A percentile compares a stretch with the other conserved stretches of the same genome.
phyloP scores from a whole-genome alignment of 1,284 basidiomycete genomes.

The Butyriboletus appendiculatus region DNA sequence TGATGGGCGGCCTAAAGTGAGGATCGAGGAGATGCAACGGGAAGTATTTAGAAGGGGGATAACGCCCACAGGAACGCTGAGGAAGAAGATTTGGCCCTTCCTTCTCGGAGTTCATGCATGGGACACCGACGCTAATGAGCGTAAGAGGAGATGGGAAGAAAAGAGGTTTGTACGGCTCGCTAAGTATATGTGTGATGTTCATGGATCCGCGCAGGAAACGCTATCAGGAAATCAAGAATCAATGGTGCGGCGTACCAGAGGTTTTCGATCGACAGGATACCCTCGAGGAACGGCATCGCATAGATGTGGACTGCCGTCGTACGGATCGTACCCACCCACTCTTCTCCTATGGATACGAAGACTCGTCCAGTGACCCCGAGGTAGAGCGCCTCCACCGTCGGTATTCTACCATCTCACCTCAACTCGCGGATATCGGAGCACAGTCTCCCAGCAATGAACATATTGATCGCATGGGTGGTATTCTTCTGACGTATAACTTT shows the following conservation, averaged over 20 bases:
- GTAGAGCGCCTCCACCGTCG: slow-evolving; percentile 55
- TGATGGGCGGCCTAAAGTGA: slow-evolving; percentile 68
- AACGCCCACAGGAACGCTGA: slow-evolving; percentile 48
- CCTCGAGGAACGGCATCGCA: slow-evolving; percentile 87
- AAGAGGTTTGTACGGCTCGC: slow-evolving; percentile 55
- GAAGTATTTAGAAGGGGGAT: slow-evolving; percentile 81
- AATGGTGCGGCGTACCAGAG: slow-evolving; percentile 83
- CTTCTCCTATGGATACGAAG: slow-evolving; percentile 58
- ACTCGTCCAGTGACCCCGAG: slow-evolving; percentile 36
- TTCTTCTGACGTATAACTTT: slow-evolving; percentile 93
- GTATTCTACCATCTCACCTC: slow-evolving; percentile 71
- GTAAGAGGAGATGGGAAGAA: slow-evolving; percentile 56
- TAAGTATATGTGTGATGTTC: slow-evolving; percentile 9
- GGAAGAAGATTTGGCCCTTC: slow-evolving; percentile 87
- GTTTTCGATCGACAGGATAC: slow-evolving; percentile 76
- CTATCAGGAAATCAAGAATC: slow-evolving; percentile 70
- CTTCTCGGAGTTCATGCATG: slow-evolving; percentile 85
- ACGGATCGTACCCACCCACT: slow-evolving; percentile 93
- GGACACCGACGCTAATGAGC: slow-evolving; percentile 59
- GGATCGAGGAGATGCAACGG: slow-evolving; percentile 66
- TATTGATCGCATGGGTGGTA: slow-evolving; percentile 74
- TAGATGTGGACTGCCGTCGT: slow-evolving; percentile 94
- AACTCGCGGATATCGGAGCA: slow-evolving; percentile 70
- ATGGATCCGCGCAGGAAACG: slow-evolving; percentile 47
- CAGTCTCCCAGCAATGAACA: slow-evolving; percentile 87